A percentile compares a stretch with the other conserved stretches of the same genome.
These are phyloP conservation scores for Ustilago tritici DNA, from an alignment of 1,284 basidiomycete species.

Conservation along the genomic window DNA sequence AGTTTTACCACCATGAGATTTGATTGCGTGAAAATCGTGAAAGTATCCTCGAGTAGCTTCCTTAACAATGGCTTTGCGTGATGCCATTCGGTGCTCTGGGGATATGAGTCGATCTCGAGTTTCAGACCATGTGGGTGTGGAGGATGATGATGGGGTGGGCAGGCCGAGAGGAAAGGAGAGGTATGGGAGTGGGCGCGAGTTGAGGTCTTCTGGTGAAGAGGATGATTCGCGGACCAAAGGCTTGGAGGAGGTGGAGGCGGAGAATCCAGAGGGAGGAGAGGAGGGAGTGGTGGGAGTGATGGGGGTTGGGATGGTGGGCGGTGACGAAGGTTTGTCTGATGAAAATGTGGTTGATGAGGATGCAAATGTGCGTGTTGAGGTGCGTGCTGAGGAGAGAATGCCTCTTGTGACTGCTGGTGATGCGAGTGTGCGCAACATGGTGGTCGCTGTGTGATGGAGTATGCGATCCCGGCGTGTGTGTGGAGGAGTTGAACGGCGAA, in stretches of 20 bases:
- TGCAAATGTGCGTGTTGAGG: conserved; percentile 1
- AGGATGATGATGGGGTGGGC: conserved; percentile 73
- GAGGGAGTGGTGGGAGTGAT: neutral
- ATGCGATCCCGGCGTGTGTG: neutral
- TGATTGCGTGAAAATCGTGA: conserved; percentile 84
- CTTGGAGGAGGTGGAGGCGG: conserved; percentile 8
- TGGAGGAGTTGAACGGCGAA: neutral
- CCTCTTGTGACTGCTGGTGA: neutral
- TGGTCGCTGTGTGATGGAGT: neutral
- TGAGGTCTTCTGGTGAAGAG: conserved; percentile 36
- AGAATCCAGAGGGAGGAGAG: neutral
- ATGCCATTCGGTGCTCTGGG: conserved; percentile 62
- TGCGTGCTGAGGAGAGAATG: neutral
- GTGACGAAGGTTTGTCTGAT: neutral
- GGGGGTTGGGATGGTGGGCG: neutral
- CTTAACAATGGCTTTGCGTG: conserved; percentile 74
- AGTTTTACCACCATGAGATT: conserved; percentile 88
- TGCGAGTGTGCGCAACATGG: conserved; percentile 10
- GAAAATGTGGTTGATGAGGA: conserved; percentile 1
- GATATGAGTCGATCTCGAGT: conserved; percentile 79
- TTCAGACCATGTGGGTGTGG: conserved; percentile 77
- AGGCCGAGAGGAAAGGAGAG: conserved; percentile 83
- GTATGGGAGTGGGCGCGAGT: conserved; percentile 72
- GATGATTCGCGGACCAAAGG: conserved; percentile 34
- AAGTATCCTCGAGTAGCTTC: conserved; percentile 91